A percentile compares a stretch with the other conserved stretches of the same genome.
These are phyloP conservation scores for Exophiala bonariae DNA, from an alignment of 2,329 filamentous ascomycete species.

Conservation along the genomic window DNA sequence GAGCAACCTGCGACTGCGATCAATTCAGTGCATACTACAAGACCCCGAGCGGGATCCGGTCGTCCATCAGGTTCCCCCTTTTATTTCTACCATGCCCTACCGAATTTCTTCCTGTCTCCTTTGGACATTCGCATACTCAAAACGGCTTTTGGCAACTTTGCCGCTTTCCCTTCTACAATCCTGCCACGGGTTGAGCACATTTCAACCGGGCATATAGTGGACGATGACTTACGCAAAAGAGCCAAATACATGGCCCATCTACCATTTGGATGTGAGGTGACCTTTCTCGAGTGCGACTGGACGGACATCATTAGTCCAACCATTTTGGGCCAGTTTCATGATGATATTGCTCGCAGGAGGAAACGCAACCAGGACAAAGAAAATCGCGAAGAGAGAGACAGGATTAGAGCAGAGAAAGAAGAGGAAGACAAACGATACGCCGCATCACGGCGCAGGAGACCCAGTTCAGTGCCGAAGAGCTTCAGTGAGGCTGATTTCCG, in stretches of 20 bases:
- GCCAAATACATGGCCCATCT: conserved; percentile 86
- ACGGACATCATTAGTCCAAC: conserved; percentile 79
- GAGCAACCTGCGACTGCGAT: conserved; percentile 25
- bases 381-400: conserved; percentile 80
- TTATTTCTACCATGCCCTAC: conserved; percentile 83
- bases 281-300: conserved; percentile 92
- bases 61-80: conserved; percentile 38
- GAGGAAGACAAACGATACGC: conserved; percentile 70
- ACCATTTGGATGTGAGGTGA: conserved; percentile 86
- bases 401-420: conserved; percentile 75
- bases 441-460: conserved; percentile 62
- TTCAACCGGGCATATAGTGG: conserved; percentile 81
- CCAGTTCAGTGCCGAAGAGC: conserved; percentile 50
- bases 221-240: conserved; percentile 78
- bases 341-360: conserved; percentile 73
- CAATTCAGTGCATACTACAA: conserved; percentile 2
- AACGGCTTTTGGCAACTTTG: conserved; percentile 80
- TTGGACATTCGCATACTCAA: conserved; percentile 92
- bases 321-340: conserved; percentile 71
- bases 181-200: conserved; percentile 86
- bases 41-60: conserved; percentile 1
- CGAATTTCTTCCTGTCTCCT: conserved; percentile 86
- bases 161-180: conserved; percentile 79
- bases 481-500: conserved; percentile 65
- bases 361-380: conserved; percentile 82